Conservation (phyloP, 129 eudicot genomes). For the Mikania micrantha region DNA sequence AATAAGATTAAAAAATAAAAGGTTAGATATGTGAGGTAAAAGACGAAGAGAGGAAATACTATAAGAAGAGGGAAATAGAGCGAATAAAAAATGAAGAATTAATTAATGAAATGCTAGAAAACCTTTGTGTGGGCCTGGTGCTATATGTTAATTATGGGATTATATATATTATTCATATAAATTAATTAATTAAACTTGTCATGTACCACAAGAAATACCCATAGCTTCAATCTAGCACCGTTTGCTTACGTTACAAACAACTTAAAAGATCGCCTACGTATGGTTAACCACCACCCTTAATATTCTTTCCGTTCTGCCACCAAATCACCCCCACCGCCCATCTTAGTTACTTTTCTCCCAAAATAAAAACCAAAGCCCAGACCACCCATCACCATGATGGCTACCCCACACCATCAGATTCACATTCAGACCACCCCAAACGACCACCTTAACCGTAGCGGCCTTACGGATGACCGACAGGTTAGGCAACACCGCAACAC, state of each 20-base stretch:
- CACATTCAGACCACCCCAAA: slow-evolving; percentile 20
- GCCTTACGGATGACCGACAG: neutral
- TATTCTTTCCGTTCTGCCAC: slow-evolving; percentile 35
- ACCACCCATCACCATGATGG: slow-evolving; percentile 14
- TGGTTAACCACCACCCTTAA: slow-evolving; percentile 7
- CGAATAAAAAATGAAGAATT: too few species aligned
- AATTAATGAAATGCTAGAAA: too few species aligned
- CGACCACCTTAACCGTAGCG: neutral
- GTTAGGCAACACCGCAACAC: slow-evolving; percentile 38
- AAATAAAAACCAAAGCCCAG: slow-evolving; percentile 7
- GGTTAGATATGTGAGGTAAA: too few species aligned
- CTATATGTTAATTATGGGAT: too few species aligned
- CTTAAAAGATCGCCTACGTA: slow-evolving; percentile 16
- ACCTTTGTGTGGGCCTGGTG: too few species aligned
- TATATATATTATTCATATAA: neutral
- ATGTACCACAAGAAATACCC: slow-evolving; percentile 29
- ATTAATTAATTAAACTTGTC: too few species aligned
- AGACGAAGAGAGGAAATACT: too few species aligned
- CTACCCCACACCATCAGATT: slow-evolving; percentile 24
- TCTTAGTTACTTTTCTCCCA: slow-evolving; percentile 4
- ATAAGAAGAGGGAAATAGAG: too few species aligned
- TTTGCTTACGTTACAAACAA: slow-evolving; percentile 16
- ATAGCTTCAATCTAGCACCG: slow-evolving; percentile 28
- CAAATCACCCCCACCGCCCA: slow-evolving; percentile 17
- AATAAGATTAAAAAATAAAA: too few species aligned